These are phyloP conservation scores for Crepidotus variabilis DNA, from an alignment of 768 basidiomycete genomes.

Conservation along the genomic window DNA sequence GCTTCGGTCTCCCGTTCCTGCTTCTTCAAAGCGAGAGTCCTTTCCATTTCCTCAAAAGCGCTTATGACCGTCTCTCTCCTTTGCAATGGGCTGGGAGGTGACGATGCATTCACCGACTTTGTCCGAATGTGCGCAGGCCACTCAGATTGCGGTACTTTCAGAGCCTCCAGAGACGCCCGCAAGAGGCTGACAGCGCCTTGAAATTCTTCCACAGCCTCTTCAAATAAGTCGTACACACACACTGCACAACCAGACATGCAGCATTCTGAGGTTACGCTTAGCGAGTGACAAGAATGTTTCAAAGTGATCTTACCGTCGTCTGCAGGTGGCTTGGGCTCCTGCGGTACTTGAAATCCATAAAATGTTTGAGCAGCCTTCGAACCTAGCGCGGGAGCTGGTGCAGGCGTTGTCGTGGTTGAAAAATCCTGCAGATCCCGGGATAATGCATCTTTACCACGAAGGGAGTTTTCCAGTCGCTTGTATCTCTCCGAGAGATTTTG, in stretches of 20 bases:
- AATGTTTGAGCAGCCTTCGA: conserved; percentile 29
- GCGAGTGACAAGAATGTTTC: background rate
- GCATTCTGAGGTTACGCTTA: conserved; percentile 53
- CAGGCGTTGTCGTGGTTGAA: conserved; percentile 1
- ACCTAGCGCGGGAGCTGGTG: background rate
- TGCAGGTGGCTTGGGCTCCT: conserved; percentile 56
- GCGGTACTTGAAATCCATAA: conserved; percentile 55
- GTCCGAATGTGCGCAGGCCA: conserved; percentile 62
- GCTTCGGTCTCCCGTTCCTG: conserved; percentile 11
- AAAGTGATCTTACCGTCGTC: conserved; percentile 50
- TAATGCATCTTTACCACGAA: conserved; percentile 40
- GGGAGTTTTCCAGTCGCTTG: conserved; percentile 48
- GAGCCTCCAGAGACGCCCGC: conserved; percentile 41
- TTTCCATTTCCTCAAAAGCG: conserved; percentile 75
- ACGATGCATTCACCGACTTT: conserved; percentile 11
- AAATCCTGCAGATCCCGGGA: conserved; percentile 21
- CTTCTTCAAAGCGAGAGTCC: conserved; percentile 46
- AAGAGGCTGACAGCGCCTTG: conserved; percentile 47
- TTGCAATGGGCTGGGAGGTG: conserved; percentile 8
- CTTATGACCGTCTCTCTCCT: conserved; percentile 39
- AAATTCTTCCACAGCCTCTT: conserved; percentile 67
- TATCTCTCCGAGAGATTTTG: conserved; percentile 61
- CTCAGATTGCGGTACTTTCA: conserved; percentile 47
- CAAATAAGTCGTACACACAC: conserved; percentile 89
- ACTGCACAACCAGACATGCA: conserved; percentile 94